Percentiles rank a stretch among this genome's conserved stretches.
These are phyloP conservation scores for Garcia nutans DNA, from an alignment of 345 rosid genomes.

Conservation along the genomic window DNA sequence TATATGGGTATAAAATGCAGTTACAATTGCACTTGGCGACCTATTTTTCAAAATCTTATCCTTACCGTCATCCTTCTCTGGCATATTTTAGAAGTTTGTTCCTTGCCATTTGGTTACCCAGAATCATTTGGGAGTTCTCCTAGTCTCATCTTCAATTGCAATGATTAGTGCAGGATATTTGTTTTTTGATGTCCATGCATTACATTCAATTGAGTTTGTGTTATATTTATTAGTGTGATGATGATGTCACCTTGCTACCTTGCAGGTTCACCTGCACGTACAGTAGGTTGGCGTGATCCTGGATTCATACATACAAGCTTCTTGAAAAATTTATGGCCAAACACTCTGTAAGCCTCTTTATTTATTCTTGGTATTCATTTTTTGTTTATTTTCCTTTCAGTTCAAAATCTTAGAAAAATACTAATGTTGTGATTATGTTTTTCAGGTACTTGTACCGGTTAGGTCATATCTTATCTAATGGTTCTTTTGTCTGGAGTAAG, in stretches of 20 bases:
- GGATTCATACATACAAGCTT: conserved; percentile 78
- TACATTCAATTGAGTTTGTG: not conserved
- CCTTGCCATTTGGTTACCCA: not conserved
- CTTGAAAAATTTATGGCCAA: conserved; percentile 79
- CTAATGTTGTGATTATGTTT: conserved; percentile 9
- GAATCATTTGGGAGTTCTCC: not conserved
- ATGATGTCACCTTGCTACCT: conserved; percentile 7
- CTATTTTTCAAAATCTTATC: not conserved
- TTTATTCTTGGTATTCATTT: not conserved
- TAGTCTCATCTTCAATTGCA: not conserved
- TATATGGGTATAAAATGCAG: not conserved
- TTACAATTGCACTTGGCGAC: not conserved
- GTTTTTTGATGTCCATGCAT: not conserved
- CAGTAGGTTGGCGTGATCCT: conserved; percentile 88
- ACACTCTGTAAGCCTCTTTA: conserved; percentile 40
- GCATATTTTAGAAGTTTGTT: not conserved
- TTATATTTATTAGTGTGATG: not conserved
- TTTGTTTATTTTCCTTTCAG: not conserved
- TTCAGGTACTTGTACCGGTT: conserved; percentile 61
- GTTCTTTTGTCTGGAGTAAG: conserved; percentile 59
- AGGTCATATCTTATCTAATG: conserved; percentile 55
- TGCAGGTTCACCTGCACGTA: conserved; percentile 71
- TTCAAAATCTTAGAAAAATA: not conserved
- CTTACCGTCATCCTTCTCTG: not conserved
- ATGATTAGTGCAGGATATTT: not conserved